Evolutionary conservation across 371 early-diverging fungal species (phyloP), one percentile per base, ranked within the genome.

Genomic region (Mucor sp.): DNA sequence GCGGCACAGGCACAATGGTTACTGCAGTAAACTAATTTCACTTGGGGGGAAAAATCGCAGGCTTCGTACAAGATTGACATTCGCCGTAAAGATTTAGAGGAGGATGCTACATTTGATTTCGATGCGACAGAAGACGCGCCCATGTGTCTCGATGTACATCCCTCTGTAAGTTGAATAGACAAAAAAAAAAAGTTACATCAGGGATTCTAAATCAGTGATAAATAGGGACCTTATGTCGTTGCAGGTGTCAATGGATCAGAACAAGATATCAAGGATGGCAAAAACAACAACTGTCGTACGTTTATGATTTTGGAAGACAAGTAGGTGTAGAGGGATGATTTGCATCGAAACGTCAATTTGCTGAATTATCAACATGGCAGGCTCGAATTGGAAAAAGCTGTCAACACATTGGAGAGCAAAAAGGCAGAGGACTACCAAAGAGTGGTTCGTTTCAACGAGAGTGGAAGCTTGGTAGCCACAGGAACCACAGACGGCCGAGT

Each of bases 61-160:
- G 62, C 74, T 5, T 81, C 85, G 6, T 88, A 84, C 65, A 79
- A 82, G 30, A 74, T 90, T 39, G 86, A 89, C 57, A 47, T 48
- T n/a, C 74, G 81, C 19, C 70, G 72, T n/a, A 81, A 75, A 67
- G 80, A 80, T 50, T 71, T 90, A 15, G 81, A 82, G 25, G 75
- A 72, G 41, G 72, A 80, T 32, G 83, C 81, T 12, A 79, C 84
- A 28, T 81, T 79, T 41, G 81, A 85, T 2, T 72, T 92, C 55
- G 79, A 76, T 47, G 70, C 75, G 28, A 84, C 81, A 2, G 90
- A 91, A 72, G 92, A 92, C 74, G 90, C 91, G 4, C 91, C 91
- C 33, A 91, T 90, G 83, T 87, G 90, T 39, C 68, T 92, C 12
- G 83, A 84, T 60, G 78, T 82, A 23, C 90, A 90, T 75, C 90